Conservation (phyloP, 176 grass and related monocot species). For the Musa schizocarpa region DNA sequence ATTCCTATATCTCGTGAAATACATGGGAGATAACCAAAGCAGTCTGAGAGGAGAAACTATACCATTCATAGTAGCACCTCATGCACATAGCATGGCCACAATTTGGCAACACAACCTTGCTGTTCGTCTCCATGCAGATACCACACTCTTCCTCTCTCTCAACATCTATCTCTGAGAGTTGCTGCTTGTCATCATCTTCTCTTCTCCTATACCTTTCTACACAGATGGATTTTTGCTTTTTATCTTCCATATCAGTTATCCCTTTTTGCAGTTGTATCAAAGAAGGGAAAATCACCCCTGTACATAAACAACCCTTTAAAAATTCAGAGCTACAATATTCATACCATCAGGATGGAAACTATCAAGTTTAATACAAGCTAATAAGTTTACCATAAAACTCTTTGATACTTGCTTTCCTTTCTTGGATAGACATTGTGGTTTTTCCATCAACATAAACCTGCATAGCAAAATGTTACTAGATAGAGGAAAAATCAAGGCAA, state of each 20-base stretch:
- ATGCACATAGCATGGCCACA: constrained; percentile 93
- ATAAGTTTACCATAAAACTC: constrained; percentile 73
- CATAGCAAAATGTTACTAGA: background rate
- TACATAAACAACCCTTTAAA: background rate
- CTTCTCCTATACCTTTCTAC: constrained; percentile 46
- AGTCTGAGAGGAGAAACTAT: background rate
- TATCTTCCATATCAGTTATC: constrained; percentile 69
- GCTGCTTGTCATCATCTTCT: constrained; percentile 47
- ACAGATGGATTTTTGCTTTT: constrained; percentile 52
- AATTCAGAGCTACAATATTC: background rate
- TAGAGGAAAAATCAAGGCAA: too few species aligned
- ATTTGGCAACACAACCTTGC: constrained; percentile 76
- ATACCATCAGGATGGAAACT: background rate
- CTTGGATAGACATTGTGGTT: constrained; percentile 90
- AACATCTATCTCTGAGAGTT: constrained; percentile 47
- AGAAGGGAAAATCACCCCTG: constrained; percentile 91
- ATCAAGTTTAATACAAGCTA: background rate
- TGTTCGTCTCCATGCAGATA: constrained; percentile 88
- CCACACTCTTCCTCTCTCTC: constrained; percentile 89
- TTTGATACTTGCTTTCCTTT: constrained; percentile 87
- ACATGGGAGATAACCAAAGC: background rate
- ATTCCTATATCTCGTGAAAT: background rate
- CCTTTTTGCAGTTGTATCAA: constrained; percentile 74
- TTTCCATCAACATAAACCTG: constrained; percentile 92
- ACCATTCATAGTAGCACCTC: constrained; percentile 79